Evolutionary conservation across 257 asterid genomes (phyloP).

Genomic region (Solanum verrucosum): DNA sequence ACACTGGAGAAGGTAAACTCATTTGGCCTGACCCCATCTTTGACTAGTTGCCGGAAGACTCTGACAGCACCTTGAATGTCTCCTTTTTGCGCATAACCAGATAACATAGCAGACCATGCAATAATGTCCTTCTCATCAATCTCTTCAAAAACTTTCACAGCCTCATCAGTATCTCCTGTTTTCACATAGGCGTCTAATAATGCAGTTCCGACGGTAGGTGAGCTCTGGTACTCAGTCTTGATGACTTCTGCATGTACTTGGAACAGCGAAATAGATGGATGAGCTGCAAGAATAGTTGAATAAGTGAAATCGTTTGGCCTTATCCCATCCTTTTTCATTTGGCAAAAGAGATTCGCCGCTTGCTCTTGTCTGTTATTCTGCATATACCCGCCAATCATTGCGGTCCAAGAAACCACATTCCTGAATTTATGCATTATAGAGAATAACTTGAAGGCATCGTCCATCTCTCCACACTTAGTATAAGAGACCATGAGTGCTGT

Average conservation of each 20-base stretch:
- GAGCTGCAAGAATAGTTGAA: constrained; percentile 60
- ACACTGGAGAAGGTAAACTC: constrained; percentile 79
- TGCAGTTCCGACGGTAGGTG: constrained; percentile 76
- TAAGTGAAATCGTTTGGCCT: constrained; percentile 76
- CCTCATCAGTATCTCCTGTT: constrained; percentile 35
- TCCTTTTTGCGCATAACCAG: constrained; percentile 67
- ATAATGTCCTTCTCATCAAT: constrained; percentile 74
- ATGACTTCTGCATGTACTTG: constrained; percentile 72
- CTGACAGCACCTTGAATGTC: constrained; percentile 56
- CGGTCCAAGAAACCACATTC: constrained; percentile 91
- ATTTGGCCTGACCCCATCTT: constrained; percentile 63
- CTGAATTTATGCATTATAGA: constrained; percentile 23
- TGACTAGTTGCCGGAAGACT: constrained; percentile 34
- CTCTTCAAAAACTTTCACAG: constrained; percentile 47
- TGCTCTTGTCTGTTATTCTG: constrained; percentile 42
- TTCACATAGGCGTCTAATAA: constrained; percentile 72
- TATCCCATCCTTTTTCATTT: constrained; percentile 57
- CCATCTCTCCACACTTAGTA: constrained; percentile 58
- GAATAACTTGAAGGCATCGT: constrained; percentile 60
- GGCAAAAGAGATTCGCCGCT: constrained; percentile 51
- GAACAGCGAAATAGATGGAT: constrained; percentile 36
- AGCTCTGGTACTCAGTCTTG: constrained; percentile 56
- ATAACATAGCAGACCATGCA: constrained; percentile 94
- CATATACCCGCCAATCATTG: constrained; percentile 67
- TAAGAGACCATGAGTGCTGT: constrained; percentile 73